A percentile compares a stretch with the other conserved stretches of the same genome.
These are phyloP conservation scores for Tremellales sp. DNA, from an alignment of 1,284 basidiomycete genomes.

Conservation along the genomic window DNA sequence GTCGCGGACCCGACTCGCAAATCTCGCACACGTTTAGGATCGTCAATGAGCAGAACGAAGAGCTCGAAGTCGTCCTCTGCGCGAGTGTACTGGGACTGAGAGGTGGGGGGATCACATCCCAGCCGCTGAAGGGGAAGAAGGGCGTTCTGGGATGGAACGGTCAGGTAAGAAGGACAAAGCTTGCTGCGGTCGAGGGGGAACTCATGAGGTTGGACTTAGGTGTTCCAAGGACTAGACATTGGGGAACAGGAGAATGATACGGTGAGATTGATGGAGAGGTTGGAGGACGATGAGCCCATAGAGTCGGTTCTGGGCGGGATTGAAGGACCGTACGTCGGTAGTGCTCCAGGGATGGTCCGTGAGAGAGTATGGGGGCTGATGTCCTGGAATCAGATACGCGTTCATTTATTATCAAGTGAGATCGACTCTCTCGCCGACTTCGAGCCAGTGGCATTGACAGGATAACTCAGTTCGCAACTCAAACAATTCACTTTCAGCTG, in stretches of 20 bases:
- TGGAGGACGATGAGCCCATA: constrained; percentile 54
- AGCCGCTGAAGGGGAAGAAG: constrained; percentile 61
- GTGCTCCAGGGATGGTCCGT: background rate
- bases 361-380: constrained; percentile 1
- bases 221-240: constrained; percentile 72
- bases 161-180: constrained; percentile 59
- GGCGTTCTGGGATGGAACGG: constrained; percentile 85
- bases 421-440: background rate
- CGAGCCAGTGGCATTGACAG: background rate
- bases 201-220: constrained; percentile 49
- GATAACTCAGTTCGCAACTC: constrained; percentile 48
- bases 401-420: constrained; percentile 73
- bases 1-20: no score
- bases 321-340: constrained; percentile 78
- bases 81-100: constrained; percentile 76
- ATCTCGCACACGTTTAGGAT: no score
- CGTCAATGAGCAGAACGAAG: no score
- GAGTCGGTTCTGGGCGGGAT: constrained; percentile 58
- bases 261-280: constrained; percentile 57
- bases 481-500: constrained; percentile 68
- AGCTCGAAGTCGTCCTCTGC: constrained; percentile 57
- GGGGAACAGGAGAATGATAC: constrained; percentile 74
- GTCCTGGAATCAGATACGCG: constrained; percentile 62
- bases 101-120: constrained; percentile 60
- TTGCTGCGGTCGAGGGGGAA: no score